Evolutionary conservation across 345 rosid species (phyloP).

Genomic region (Anacardium occidentale): DNA sequence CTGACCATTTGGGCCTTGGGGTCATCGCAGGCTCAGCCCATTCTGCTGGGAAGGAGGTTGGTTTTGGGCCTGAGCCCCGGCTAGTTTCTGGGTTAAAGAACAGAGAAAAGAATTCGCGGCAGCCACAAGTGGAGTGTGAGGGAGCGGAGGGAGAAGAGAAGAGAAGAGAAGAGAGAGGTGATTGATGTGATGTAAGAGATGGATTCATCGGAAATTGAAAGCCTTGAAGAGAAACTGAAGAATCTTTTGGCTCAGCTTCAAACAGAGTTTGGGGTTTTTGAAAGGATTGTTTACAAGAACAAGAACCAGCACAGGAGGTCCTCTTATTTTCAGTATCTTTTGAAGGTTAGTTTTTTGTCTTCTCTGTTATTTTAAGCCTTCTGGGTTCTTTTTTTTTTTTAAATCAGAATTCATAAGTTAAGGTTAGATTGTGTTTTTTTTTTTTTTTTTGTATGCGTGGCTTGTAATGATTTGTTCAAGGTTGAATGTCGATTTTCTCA

Average conservation of each 20-base stretch:
- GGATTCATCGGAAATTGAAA: constrained; percentile 34
- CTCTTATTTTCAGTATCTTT: constrained; percentile 79
- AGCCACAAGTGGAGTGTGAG: neutral
- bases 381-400: neutral
- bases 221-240: constrained; percentile 55
- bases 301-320: constrained; percentile 92
- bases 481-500: neutral
- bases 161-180: neutral
- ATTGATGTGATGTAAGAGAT: constrained; percentile 2
- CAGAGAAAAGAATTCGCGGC: neutral
- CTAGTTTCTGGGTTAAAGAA: too few species aligned
- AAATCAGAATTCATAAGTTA: neutral
- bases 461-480: neutral
- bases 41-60: too few species aligned
- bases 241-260: constrained; percentile 52
- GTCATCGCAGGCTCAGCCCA: too few species aligned
- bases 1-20: too few species aligned
- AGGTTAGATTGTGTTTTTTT: neutral
- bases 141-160: neutral
- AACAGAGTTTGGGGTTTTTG: constrained; percentile 57
- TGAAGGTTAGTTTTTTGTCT: constrained; percentile 49
- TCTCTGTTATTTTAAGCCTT: neutral
- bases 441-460: neutral
- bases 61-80: too few species aligned
- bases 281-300: constrained; percentile 82